Evolutionary conservation across 805 yeast species (phyloP).

Genomic region (Barnettozyma sp.): DNA sequence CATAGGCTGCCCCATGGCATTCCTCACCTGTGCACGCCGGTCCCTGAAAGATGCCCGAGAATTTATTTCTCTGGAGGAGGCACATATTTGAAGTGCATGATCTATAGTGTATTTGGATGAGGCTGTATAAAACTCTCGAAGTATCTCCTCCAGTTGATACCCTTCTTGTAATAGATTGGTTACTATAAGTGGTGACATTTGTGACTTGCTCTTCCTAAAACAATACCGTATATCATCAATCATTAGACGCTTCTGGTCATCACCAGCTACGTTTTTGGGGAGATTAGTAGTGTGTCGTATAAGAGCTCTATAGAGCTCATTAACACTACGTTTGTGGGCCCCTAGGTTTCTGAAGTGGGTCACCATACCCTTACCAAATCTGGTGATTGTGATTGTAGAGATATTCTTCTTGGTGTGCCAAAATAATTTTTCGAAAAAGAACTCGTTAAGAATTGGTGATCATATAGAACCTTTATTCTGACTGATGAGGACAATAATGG

Average conservation of each 20-base stretch:
- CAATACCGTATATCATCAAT: slow-evolving; percentile 2
- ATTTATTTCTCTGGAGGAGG: slow-evolving; percentile 1
- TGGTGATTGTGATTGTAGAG: no score
- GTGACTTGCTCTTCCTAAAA: slow-evolving; percentile 14
- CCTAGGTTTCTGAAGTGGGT: slow-evolving; percentile 25
- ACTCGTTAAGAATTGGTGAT: no score
- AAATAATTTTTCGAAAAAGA: no score
- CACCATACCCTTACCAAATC: no score
- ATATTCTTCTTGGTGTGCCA: no score
- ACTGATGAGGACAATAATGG: no score
- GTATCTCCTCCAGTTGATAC: slow-evolving; percentile 11
- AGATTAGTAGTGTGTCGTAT: slow-evolving; percentile 23
- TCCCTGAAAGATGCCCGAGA: no score
- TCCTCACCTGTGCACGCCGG: slow-evolving; percentile 2
- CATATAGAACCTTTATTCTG: no score
- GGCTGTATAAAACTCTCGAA: slow-evolving; percentile 7
- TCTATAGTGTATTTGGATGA: background rate
- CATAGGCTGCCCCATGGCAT: slow-evolving; percentile 12
- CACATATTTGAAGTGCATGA: background rate
- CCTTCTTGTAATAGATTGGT: slow-evolving; percentile 10
- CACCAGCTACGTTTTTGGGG: background rate
- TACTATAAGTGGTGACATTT: slow-evolving; percentile 17
- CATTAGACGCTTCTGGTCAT: background rate
- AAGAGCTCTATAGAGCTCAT: slow-evolving; percentile 26
- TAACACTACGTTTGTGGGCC: slow-evolving; percentile 26